phyloP scores from a whole-genome alignment of 2,329 filamentous ascomycete species.

The Phaeoacremonium minimum region DNA sequence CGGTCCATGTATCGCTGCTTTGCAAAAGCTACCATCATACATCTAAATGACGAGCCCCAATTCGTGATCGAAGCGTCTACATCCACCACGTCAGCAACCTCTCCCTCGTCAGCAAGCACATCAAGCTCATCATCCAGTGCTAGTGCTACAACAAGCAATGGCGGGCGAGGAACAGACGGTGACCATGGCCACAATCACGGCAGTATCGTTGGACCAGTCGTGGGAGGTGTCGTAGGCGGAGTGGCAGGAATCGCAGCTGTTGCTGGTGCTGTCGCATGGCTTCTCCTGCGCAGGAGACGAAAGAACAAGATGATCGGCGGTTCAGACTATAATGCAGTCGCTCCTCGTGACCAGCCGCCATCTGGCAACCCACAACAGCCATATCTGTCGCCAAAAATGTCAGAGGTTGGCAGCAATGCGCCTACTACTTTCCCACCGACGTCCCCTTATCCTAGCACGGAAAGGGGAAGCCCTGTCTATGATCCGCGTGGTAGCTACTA shows the following conservation, averaged over 20 bases:
- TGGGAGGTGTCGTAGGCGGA: conserved; percentile 24
- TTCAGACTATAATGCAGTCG: conserved; percentile 10
- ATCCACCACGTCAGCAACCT: conserved; percentile 10
- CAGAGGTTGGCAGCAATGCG: no score
- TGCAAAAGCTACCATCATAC: conserved; percentile 17
- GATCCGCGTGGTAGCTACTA: no score
- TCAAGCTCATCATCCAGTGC: background rate
- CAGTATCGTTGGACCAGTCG: conserved; percentile 20
- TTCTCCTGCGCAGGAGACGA: conserved; percentile 17
- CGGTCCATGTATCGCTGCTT: conserved; percentile 31
- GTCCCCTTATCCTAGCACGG: no score
- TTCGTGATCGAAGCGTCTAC: conserved; percentile 23
- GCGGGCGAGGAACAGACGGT: background rate
- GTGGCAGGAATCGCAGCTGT: conserved; percentile 17
- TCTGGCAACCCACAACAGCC: no score
- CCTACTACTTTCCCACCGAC: no score
- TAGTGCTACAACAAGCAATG: background rate
- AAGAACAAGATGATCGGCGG: conserved; percentile 13
- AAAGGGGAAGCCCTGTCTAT: no score
- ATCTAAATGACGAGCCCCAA: conserved; percentile 28
- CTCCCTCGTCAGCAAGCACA: conserved; percentile 3
- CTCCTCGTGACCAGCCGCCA: no score
- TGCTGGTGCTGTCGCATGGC: conserved; percentile 12
- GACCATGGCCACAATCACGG: conserved; percentile 1
- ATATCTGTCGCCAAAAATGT: no score